Evolutionary conservation across 148 eudicot species (phyloP).

Genomic region (Chenopodium album): DNA sequence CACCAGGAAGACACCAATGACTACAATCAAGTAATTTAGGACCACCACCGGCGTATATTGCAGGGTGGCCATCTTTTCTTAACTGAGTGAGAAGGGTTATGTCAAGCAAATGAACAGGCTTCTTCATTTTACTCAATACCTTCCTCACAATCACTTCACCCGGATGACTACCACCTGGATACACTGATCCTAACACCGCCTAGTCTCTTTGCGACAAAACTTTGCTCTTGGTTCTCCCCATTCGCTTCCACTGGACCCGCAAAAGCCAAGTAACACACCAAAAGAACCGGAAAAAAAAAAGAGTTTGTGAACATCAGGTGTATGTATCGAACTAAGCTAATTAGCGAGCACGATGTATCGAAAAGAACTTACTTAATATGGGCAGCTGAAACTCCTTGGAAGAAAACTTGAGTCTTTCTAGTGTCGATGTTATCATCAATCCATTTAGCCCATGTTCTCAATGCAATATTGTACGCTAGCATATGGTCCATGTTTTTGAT

Average conservation of each 20-base stretch:
- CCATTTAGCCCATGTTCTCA: slow-evolving; percentile 70
- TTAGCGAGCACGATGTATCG: background rate
- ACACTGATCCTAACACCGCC: slow-evolving; percentile 43
- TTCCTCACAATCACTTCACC: slow-evolving; percentile 53
- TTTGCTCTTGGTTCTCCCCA: slow-evolving; percentile 47
- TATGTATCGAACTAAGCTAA: background rate
- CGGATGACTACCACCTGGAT: slow-evolving; percentile 39
- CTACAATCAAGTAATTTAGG: slow-evolving; percentile 50
- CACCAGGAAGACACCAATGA: slow-evolving; percentile 83
- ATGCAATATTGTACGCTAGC: slow-evolving; percentile 56
- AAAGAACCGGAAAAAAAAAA: background rate
- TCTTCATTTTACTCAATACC: slow-evolving; percentile 42
- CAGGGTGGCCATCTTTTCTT: slow-evolving; percentile 73
- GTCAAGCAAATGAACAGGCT: slow-evolving; percentile 55
- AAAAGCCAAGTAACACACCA: slow-evolving; percentile 4
- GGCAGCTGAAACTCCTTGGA: slow-evolving; percentile 61
- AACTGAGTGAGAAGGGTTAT: slow-evolving; percentile 54
- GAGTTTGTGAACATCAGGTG: background rate
- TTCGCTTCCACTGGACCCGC: slow-evolving; percentile 46
- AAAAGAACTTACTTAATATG: slow-evolving; percentile 40
- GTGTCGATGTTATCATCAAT: slow-evolving; percentile 50
- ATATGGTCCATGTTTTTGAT: slow-evolving; percentile 48
- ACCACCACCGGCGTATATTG: slow-evolving; percentile 40
- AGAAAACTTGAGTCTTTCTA: slow-evolving; percentile 47
- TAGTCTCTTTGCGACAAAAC: slow-evolving; percentile 44